Base-by-base conservation (phyloP, 2,329 filamentous ascomycete species). In the Aspergillus sclerotialis region DNA sequence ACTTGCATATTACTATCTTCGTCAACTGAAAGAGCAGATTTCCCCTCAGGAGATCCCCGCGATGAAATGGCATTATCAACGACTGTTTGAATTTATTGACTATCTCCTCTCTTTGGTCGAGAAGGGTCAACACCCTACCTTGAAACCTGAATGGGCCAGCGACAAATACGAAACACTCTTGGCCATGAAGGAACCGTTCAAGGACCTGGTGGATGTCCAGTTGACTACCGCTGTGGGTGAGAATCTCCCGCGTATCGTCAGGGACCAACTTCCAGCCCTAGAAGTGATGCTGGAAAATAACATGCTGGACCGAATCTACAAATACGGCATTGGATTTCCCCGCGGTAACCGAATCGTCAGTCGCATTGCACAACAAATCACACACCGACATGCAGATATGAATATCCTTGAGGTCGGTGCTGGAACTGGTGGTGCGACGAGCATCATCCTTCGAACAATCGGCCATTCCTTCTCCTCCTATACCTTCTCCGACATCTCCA, bases 401-500 rank as follows among this genome's bases (percentile, higher is more conserved):
- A 15, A 36, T 11, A 27, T 36, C 15, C 24, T 36, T 10, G 34
- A 36, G 17, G 28, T 36, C 23, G 34, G 34, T 16, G 65, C 60
- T 6, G 66, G 66, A 2, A 65, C 63, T 13, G 65, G 62, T 9
- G 55, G 54, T 12, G 51, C 60, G 1, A 68, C 64, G 0, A 38
- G 48, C 2, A 39, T 32, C 4, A 43, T 65, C 5, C 42, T 68
- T 4, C 33, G 38, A 5, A 36, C 35, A 7, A 37, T 63, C 14
- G 52, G 46, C 3, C 15, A 43, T 4, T 31, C 38, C 1, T 61
- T 56, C 19, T 45, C 46, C 11, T 50, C 45, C 2, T 70, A 69
- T 42, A 63, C 58, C 1, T 70, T 55, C 45, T 69, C 67, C 0
- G 66, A 69, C 35, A 56, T 67, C 12, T 63, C 60, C 0, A 32